These are phyloP conservation scores for Ehretia macrophylla DNA, from an alignment of 257 asterid genomes.

Conservation along the genomic window DNA sequence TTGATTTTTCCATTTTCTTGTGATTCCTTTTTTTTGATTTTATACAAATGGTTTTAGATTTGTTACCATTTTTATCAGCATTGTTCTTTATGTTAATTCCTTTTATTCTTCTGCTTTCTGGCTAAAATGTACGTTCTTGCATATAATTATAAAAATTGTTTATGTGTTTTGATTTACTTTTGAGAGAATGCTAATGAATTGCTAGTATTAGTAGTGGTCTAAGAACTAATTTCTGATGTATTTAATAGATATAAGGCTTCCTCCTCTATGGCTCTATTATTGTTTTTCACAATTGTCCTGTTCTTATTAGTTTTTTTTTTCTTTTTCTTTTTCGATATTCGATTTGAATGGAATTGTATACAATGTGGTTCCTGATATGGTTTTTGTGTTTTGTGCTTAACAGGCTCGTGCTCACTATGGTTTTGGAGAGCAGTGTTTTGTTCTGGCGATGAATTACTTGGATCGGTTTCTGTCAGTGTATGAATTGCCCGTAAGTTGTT, in stretches of 20 bases:
- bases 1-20: too few species aligned
- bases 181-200: neutral
- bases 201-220: neutral
- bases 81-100: conserved; percentile 1
- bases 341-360: neutral
- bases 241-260: neutral
- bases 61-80: conserved; percentile 9
- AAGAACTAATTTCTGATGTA: neutral
- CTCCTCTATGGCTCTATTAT: too few species aligned
- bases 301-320: too few species aligned
- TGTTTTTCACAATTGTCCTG: too few species aligned
- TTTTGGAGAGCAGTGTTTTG: conserved; percentile 29
- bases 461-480: conserved; percentile 35
- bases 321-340: neutral
- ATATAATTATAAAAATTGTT: neutral
- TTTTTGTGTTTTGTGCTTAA: conserved; percentile 3
- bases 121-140: conserved; percentile 7
- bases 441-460: conserved; percentile 31
- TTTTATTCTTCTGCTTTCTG: neutral
- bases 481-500: conserved; percentile 34
- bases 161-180: neutral
- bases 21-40: too few species aligned
- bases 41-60: neutral
- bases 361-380: neutral
- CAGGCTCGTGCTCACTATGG: conserved; percentile 36